Evolutionary conservation across 495 filamentous ascomycete species (phyloP).

Genomic region (Aspergillus asperescens): DNA sequence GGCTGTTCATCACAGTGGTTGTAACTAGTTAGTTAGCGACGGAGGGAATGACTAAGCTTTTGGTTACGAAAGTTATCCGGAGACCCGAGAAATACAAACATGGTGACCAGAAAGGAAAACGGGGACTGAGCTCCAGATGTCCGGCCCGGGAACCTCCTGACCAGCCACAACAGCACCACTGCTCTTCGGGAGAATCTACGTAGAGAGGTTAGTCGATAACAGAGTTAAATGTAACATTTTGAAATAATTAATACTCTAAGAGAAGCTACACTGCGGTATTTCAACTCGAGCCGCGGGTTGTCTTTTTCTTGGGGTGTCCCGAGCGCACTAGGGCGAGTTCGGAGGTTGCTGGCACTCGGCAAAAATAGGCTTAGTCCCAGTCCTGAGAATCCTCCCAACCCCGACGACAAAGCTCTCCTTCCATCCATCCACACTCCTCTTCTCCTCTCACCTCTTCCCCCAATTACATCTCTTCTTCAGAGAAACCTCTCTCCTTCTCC

Average conservation of each 20-base stretch:
- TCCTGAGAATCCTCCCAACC: slow-evolving; percentile 45
- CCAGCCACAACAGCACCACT: slow-evolving; percentile 4
- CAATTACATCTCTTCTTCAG: slow-evolving; percentile 49
- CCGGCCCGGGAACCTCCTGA: slow-evolving; percentile 16
- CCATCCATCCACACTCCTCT: slow-evolving; percentile 47
- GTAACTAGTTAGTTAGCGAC: too few relatives aligned
- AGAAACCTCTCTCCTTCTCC: slow-evolving; percentile 43
- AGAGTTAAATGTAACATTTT: slow-evolving; percentile 1
- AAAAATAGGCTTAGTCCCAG: slow-evolving; percentile 43
- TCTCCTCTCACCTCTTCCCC: slow-evolving; percentile 44
- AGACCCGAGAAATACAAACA: slow-evolving; percentile 36
- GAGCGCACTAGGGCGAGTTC: slow-evolving; percentile 44
- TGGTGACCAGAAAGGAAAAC: slow-evolving; percentile 20
- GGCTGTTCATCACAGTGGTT: not conserved
- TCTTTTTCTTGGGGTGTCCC: slow-evolving; percentile 20
- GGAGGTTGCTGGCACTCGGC: slow-evolving; percentile 40
- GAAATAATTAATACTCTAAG: not conserved
- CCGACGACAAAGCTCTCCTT: slow-evolving; percentile 54
- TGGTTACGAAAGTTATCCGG: slow-evolving; percentile 31
- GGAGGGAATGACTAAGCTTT: slow-evolving; percentile 23
- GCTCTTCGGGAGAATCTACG: not conserved
- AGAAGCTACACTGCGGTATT: not conserved
- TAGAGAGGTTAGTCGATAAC: not conserved
- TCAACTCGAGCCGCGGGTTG: not conserved
- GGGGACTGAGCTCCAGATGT: slow-evolving; percentile 34